phyloP scores from a whole-genome alignment of 2,329 filamentous ascomycete species.

The Ramularia endophylla region DNA sequence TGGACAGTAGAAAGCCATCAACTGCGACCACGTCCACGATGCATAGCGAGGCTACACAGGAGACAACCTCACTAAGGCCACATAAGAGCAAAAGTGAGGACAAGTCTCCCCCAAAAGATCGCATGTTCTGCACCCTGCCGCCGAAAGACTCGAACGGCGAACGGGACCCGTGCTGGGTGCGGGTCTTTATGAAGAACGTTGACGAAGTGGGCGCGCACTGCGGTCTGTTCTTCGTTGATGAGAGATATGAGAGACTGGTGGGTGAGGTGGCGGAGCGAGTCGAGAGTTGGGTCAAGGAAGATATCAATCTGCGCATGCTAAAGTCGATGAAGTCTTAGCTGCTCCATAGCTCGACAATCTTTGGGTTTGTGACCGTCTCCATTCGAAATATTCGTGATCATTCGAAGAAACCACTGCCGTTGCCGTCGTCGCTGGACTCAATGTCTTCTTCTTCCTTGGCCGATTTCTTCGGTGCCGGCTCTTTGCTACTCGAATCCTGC shows the following conservation, averaged over 20 bases:
- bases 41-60: neutral
- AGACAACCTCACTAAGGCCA: conserved; percentile 8
- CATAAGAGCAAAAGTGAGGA: conserved; percentile 13
- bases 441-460: conserved; percentile 18
- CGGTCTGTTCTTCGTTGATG: conserved; percentile 67
- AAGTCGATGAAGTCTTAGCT: neutral
- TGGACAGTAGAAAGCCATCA: conserved; percentile 4
- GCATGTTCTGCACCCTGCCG: conserved; percentile 74
- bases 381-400: too few relatives aligned
- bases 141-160: conserved; percentile 51
- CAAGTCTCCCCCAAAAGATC: conserved; percentile 46
- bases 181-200: conserved; percentile 73
- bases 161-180: conserved; percentile 67
- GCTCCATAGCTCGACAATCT: too few relatives aligned
- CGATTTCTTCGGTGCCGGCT: conserved; percentile 2
- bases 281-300: conserved; percentile 30
- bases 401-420: conserved; percentile 34
- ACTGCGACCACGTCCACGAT: conserved; percentile 1
- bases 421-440: conserved; percentile 27
- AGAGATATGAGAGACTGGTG: conserved; percentile 36
- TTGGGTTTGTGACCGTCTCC: too few relatives aligned
- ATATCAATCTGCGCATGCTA: conserved; percentile 4
- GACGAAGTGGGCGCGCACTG: conserved; percentile 85
- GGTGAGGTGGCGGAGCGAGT: conserved; percentile 33
- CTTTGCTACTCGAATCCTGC: conserved; percentile 7